phyloP scores from a whole-genome alignment of 169 alveolate species.

The Sarcocystis neurona region DNA sequence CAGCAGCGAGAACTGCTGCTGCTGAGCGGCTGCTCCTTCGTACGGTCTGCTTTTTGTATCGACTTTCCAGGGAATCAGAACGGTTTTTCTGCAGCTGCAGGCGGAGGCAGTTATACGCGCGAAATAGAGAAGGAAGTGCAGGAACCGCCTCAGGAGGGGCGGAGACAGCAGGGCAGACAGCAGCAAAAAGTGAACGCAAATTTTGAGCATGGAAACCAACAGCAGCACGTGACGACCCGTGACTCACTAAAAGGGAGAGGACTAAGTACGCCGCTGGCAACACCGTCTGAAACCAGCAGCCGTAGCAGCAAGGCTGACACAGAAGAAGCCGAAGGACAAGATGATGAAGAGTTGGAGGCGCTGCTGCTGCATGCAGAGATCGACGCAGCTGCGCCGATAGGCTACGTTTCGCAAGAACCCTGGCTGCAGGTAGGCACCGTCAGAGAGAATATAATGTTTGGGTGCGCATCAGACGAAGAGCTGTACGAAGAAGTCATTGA shows the following conservation, averaged over 20 bases:
- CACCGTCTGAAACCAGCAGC: neutral
- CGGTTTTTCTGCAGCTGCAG: no score
- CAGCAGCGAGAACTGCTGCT: constrained; percentile 25
- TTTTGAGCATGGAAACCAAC: no score
- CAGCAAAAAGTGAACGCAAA: no score
- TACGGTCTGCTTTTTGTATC: no score
- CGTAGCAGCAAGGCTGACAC: neutral
- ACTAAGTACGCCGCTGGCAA: neutral
- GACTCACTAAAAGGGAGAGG: neutral
- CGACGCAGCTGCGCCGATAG: constrained; percentile 60
- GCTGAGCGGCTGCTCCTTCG: constrained; percentile 18
- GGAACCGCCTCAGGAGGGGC: neutral
- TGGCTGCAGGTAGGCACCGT: constrained; percentile 82
- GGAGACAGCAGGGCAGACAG: neutral
- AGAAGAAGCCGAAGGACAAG: neutral
- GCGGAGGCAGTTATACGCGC: neutral
- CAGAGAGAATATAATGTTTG: constrained; percentile 79
- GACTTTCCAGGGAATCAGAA: no score
- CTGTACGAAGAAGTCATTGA: constrained; percentile 71
- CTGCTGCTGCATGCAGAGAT: no score
- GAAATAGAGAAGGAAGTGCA: neutral
- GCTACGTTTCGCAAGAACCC: constrained; percentile 82
- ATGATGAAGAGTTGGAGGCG: no score
- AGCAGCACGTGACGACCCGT: no score
- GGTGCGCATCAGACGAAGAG: constrained; percentile 71